Percentiles rank a stretch among this genome's conserved stretches.
Evolutionary conservation across 2,329 filamentous ascomycete species (phyloP).

Genomic region (Nakataea oryzae): DNA sequence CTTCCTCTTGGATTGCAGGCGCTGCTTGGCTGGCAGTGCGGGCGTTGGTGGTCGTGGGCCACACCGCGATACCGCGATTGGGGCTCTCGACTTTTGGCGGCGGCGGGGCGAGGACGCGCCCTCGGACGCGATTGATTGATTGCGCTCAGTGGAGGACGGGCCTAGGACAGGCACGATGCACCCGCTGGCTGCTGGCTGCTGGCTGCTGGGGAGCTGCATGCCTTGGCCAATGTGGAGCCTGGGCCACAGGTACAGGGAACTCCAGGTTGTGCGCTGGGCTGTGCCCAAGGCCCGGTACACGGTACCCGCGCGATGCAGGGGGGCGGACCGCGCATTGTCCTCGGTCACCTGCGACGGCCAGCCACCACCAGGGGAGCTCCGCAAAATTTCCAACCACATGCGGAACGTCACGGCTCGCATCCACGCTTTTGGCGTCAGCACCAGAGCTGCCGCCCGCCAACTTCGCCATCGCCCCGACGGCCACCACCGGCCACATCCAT

Average conservation of each 20-base stretch:
- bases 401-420: constrained; percentile 1
- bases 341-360: too few relatives aligned
- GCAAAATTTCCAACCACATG: constrained; percentile 1
- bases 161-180: too few relatives aligned
- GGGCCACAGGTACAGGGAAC: not conserved
- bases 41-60: not conserved
- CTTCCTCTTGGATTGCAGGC: not conserved
- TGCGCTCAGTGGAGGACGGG: not conserved
- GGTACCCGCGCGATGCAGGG: not conserved
- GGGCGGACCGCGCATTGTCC: not conserved
- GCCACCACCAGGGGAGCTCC: not conserved
- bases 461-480: constrained; percentile 9
- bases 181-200: too few relatives aligned
- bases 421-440: constrained; percentile 1
- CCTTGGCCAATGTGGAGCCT: not conserved
- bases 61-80: not conserved
- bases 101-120: not conserved
- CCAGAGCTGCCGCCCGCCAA: not conserved
- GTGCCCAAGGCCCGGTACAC: not conserved
- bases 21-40: too few relatives aligned
- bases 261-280: too few relatives aligned
- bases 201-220: too few relatives aligned
- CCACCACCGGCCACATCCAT: constrained; percentile 33
- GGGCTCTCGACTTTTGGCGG: not conserved
- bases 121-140: not conserved